Evolutionary conservation across 257 asterid species (phyloP).

Genomic region (Nicotiana noctiflora): DNA sequence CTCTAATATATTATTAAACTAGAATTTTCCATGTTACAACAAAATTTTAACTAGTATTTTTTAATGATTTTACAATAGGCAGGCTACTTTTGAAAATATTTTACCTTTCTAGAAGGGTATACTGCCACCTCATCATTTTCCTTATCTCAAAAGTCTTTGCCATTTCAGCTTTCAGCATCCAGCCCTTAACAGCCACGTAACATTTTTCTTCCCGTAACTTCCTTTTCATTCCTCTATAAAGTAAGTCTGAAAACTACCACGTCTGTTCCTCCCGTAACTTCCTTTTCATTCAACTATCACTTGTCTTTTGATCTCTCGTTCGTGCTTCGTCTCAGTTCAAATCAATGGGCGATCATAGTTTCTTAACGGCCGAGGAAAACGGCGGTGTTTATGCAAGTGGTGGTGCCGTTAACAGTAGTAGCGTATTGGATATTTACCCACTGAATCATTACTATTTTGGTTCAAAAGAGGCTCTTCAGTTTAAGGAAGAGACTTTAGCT

Average conservation of each 20-base stretch:
- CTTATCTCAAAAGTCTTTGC: background rate
- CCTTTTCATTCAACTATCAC: background rate
- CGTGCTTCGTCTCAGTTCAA: background rate
- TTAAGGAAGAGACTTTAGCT: conserved; percentile 44
- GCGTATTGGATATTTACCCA: conserved; percentile 60
- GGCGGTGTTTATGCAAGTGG: background rate
- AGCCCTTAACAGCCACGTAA: conserved; percentile 29
- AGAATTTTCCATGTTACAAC: no score
- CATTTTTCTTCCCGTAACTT: background rate
- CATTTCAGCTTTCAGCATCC: conserved; percentile 13
- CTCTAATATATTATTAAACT: no score
- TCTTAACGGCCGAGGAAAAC: conserved; percentile 3
- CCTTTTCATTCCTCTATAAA: background rate
- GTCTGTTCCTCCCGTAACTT: background rate
- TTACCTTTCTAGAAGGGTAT: background rate
- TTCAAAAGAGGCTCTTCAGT: conserved; percentile 38
- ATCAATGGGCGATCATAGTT: conserved; percentile 26
- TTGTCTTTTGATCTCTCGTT: background rate
- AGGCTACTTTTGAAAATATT: no score
- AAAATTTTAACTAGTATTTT: no score
- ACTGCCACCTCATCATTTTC: background rate
- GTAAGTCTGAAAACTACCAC: background rate
- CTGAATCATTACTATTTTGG: conserved; percentile 80
- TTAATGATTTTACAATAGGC: no score
- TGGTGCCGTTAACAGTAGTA: background rate